phyloP scores from a whole-genome alignment of 768 basidiomycete genomes.

The Terana coerulea region DNA sequence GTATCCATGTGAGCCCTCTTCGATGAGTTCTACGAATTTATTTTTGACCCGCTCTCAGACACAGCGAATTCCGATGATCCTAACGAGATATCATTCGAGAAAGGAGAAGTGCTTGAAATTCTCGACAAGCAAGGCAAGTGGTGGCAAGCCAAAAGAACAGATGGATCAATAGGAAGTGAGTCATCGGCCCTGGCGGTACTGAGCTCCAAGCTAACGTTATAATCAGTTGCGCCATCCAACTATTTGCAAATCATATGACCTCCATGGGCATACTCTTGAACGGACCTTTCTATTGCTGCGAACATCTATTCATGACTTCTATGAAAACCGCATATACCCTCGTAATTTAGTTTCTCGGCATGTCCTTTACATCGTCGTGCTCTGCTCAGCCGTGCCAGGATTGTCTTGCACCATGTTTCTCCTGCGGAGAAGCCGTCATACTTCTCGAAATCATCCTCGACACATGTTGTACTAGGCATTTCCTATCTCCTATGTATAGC shows the following conservation, averaged over 20 bases:
- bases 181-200: slow-evolving; percentile 18
- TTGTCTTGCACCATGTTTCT: neutral
- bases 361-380: neutral
- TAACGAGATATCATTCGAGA: slow-evolving; percentile 90
- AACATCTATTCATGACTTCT: neutral
- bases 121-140: slow-evolving; percentile 91
- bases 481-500: neutral
- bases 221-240: slow-evolving; percentile 77
- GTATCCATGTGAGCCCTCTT: slow-evolving; percentile 71
- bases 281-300: neutral
- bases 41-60: slow-evolving; percentile 47
- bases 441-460: neutral
- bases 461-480: slow-evolving; percentile 2
- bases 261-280: neutral
- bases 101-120: slow-evolving; percentile 91
- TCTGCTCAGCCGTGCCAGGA: neutral
- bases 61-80: slow-evolving; percentile 92
- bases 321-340: slow-evolving; percentile 2
- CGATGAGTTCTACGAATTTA: neutral
- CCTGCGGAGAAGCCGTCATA: neutral
- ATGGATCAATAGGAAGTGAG: slow-evolving; percentile 77
- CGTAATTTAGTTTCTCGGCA: neutral
- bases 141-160: slow-evolving; percentile 85
- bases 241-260: slow-evolving; percentile 59
- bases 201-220: neutral